These are phyloP conservation scores for Alternaria ethzedia DNA, from an alignment of 2,329 filamentous ascomycete species.

Conservation along the genomic window DNA sequence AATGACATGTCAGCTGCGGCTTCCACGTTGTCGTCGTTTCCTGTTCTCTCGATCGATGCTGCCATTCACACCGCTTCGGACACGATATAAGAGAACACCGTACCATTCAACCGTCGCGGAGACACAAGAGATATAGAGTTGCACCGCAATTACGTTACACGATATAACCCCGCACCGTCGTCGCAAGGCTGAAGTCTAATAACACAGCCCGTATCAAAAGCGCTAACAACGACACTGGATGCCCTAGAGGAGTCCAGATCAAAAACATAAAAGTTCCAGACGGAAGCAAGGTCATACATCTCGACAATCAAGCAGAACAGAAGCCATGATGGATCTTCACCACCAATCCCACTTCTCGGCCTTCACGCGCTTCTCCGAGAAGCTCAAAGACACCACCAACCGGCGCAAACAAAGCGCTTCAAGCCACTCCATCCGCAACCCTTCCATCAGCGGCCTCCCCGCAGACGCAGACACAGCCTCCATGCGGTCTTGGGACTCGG, in stretches of 20 bases:
- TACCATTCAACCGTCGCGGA: background rate
- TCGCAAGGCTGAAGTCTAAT: constrained; percentile 6
- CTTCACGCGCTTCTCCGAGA: constrained; percentile 20
- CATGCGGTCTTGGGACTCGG: constrained; percentile 2
- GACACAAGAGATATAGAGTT: background rate
- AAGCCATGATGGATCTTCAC: constrained; percentile 15
- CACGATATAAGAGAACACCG: background rate
- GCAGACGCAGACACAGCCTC: background rate
- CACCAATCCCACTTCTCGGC: constrained; percentile 18
- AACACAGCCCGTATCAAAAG: background rate
- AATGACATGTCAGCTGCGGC: constrained; percentile 12
- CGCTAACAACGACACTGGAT: background rate
- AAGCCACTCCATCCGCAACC: constrained; percentile 2
- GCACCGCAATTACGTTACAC: constrained; percentile 1
- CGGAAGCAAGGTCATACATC: background rate
- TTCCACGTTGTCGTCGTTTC: constrained; percentile 5
- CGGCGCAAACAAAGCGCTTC: constrained; percentile 13
- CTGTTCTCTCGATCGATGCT: background rate
- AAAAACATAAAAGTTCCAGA: background rate
- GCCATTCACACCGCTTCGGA: constrained; percentile 4
- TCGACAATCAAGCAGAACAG: background rate
- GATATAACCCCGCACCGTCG: constrained; percentile 1
- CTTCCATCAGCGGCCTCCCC: constrained; percentile 3
- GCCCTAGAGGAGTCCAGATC: background rate
- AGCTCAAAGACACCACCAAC: constrained; percentile 21